Percentiles rank a stretch among this genome's conserved stretches.
Conservation (phyloP, 2,329 filamentous ascomycete genomes). For the Ophiostoma ulmi region DNA sequence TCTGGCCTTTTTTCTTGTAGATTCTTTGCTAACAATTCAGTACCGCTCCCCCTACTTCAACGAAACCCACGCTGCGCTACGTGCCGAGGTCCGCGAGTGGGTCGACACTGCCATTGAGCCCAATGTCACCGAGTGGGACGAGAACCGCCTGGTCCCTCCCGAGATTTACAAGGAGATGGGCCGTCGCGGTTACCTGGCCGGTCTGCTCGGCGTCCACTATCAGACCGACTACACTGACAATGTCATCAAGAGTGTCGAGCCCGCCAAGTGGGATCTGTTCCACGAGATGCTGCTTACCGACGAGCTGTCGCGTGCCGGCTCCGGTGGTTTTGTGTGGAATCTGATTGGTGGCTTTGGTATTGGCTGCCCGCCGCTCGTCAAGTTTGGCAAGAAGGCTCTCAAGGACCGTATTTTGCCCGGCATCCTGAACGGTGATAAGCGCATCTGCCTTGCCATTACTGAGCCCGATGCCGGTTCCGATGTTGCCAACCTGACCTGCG, state of each 20-base stretch:
- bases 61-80: constrained; percentile 84
- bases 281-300: constrained; percentile 95
- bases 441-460: constrained; percentile 95
- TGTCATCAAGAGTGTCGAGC: constrained; percentile 68
- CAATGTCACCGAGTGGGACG: constrained; percentile 92
- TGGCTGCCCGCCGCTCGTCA: constrained; percentile 83
- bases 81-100: constrained; percentile 88
- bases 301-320: constrained; percentile 82
- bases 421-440: constrained; percentile 87
- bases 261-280: constrained; percentile 96
- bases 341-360: constrained; percentile 95
- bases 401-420: constrained; percentile 83
- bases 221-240: constrained; percentile 68
- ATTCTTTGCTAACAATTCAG: constrained; percentile 41
- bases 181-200: constrained; percentile 85
- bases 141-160: constrained; percentile 82
- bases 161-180: constrained; percentile 95
- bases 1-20: neutral
- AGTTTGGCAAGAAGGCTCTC: constrained; percentile 81
- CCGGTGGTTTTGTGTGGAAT: constrained; percentile 95
- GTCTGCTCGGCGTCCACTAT: constrained; percentile 78
- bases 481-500: constrained; percentile 90
- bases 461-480: constrained; percentile 94
- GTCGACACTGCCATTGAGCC: constrained; percentile 85
- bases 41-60: constrained; percentile 98